Evolutionary conservation across 345 rosid genomes (phyloP).

Genomic region (Citrus glauca): DNA sequence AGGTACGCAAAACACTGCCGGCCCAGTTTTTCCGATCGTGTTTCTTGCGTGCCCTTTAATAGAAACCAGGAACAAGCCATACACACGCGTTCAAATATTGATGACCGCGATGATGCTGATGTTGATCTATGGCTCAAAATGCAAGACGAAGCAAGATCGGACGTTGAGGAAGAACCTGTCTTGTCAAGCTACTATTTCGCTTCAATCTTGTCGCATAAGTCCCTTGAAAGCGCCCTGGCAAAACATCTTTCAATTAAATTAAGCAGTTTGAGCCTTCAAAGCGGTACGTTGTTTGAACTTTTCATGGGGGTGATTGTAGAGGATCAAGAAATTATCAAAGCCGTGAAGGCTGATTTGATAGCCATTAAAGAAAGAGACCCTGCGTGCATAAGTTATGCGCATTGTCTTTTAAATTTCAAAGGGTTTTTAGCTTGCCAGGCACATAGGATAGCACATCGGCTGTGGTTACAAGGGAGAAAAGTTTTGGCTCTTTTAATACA

Average conservation of each 20-base stretch:
- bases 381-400: constrained; percentile 72
- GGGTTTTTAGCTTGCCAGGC: constrained; percentile 82
- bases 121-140: constrained; percentile 58
- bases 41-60: constrained; percentile 26
- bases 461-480: constrained; percentile 64
- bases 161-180: constrained; percentile 61
- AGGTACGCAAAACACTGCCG: constrained; percentile 35
- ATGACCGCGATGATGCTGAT: not conserved
- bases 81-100: constrained; percentile 24
- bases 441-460: constrained; percentile 72
- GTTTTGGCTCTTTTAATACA: constrained; percentile 68
- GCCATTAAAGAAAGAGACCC: constrained; percentile 84
- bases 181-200: constrained; percentile 61
- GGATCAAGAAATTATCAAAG: constrained; percentile 39
- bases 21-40: constrained; percentile 32
- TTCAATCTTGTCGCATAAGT: constrained; percentile 57
- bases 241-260: constrained; percentile 65
- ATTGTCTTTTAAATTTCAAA: constrained; percentile 72
- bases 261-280: constrained; percentile 56
- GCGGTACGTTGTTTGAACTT: constrained; percentile 51
- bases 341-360: constrained; percentile 56
- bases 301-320: constrained; percentile 54
- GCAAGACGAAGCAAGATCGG: constrained; percentile 60
- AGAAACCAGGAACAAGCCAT: constrained; percentile 29
- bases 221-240: constrained; percentile 68